phyloP scores from a whole-genome alignment of 1,139 yeast genomes.

The Meyerozyma athensensis region DNA sequence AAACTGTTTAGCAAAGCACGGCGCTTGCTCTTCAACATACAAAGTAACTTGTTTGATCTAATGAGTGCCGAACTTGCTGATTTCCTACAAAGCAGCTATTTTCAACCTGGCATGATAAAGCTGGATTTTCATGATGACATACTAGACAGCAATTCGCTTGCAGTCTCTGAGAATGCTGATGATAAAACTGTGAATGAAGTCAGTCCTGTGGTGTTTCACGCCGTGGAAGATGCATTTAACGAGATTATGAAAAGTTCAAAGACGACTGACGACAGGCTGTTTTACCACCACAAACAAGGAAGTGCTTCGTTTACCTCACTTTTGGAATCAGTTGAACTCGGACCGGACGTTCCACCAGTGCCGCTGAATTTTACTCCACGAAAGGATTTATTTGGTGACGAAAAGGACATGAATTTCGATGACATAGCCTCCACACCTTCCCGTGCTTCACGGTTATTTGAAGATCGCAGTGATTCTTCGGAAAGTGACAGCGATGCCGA shows the following conservation, averaged over 20 bases:
- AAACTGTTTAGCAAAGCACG: constrained; percentile 37
- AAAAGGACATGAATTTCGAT: constrained; percentile 6
- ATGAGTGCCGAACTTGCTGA: background rate
- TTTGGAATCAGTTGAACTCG: constrained; percentile 1
- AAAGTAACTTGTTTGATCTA: constrained; percentile 25
- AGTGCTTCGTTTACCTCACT: constrained; percentile 1
- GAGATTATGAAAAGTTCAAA: constrained; percentile 45
- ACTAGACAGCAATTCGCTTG: background rate
- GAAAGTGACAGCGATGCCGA: constrained; percentile 30
- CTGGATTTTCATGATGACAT: background rate
- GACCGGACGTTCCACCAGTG: constrained; percentile 5
- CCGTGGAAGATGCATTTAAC: constrained; percentile 68
- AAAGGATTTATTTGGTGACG: constrained; percentile 33
- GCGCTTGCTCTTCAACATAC: constrained; percentile 51
- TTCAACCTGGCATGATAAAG: background rate
- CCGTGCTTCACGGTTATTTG: constrained; percentile 29
- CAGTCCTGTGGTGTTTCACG: constrained; percentile 48
- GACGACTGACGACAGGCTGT: background rate
- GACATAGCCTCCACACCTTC: constrained; percentile 10
- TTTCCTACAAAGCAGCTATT: background rate
- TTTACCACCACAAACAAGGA: background rate
- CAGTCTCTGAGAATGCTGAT: background rate
- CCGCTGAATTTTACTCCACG: constrained; percentile 20
- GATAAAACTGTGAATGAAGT: constrained; percentile 12
- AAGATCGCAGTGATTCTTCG: constrained; percentile 31